A percentile compares a stretch with the other conserved stretches of the same genome.
These are phyloP conservation scores for Cyphellophora europaea DNA, from an alignment of 2,329 filamentous ascomycete genomes.

Conservation along the genomic window DNA sequence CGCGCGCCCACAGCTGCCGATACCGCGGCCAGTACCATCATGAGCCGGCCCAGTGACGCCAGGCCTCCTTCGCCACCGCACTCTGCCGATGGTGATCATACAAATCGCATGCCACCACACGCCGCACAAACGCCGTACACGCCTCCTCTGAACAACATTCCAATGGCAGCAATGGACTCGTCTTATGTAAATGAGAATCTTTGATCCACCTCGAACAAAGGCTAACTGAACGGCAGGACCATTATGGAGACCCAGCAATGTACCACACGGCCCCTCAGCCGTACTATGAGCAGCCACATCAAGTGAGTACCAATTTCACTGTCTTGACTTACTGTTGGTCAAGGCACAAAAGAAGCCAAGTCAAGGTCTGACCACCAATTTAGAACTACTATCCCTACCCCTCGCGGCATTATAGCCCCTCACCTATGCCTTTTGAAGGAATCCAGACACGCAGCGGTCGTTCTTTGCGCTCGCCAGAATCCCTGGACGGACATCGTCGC, in stretches of 20 bases:
- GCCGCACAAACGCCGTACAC: slow-evolving; percentile 5
- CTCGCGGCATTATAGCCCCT: slow-evolving; percentile 1
- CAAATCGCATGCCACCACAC: slow-evolving; percentile 4
- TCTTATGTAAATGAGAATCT: slow-evolving; percentile 13
- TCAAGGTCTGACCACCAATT: slow-evolving; percentile 8
- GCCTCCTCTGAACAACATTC: slow-evolving; percentile 11
- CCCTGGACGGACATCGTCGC: slow-evolving; percentile 22
- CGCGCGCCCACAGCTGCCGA: too few relatives aligned
- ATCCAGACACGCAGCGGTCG: slow-evolving; percentile 18
- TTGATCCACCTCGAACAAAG: background rate
- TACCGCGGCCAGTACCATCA: too few relatives aligned
- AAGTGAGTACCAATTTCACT: too few relatives aligned
- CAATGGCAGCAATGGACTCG: slow-evolving; percentile 7
- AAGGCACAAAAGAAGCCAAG: background rate
- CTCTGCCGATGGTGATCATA: slow-evolving; percentile 15
- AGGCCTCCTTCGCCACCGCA: slow-evolving; percentile 16
- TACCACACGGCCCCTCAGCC: slow-evolving; percentile 13
- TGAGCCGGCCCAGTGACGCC: slow-evolving; percentile 5
- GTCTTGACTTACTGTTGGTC: too few relatives aligned
- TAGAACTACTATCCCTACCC: slow-evolving; percentile 3
- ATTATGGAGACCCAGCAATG: slow-evolving; percentile 16
- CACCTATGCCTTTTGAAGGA: slow-evolving; percentile 7
- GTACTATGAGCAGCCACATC: slow-evolving; percentile 12
- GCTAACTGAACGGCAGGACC: slow-evolving; percentile 11
- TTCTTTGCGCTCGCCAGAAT: slow-evolving; percentile 15